Evolutionary conservation across 2,329 filamentous ascomycete genomes (phyloP), one percentile per base, ranked within the genome.

Genomic region (Pseudocercospora musae): DNA sequence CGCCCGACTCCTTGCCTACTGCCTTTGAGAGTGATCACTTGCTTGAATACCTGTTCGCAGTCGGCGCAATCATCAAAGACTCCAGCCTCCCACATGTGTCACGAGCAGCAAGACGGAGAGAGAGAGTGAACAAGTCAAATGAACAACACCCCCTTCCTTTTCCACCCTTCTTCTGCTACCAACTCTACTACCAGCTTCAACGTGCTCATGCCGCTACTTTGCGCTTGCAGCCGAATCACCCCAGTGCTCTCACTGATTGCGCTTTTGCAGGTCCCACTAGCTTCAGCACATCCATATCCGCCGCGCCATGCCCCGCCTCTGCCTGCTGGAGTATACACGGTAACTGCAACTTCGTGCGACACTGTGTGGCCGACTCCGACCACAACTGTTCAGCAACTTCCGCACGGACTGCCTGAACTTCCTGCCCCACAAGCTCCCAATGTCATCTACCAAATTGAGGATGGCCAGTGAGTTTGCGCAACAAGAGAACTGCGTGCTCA

Each of bases 191-290:
- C 66, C 54, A 66, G 63, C 60, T 27, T 59, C 58, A 20, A 46
- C 29, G 53, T 65, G 53, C 37, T 52, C 37, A 71, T 71, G 69
- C 60, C 53, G 58, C 61, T 33, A 54, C 55, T 52, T 58, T 61
- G 54, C 25, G 59, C 23, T 58, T 61, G 60, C 61, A 59, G 57
- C 9, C 52, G 61, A 58, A 67, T 65, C 58, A 59, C 58, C 46
- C 60, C 64, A 60, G 49, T 69, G 25, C 66, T 73, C 52, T 64
- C 68, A 59, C 69, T 74, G 66, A 72, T 72, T 57, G 64, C 60
- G 40, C 57, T 68, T 52, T 50, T 62, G 59, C 71, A 73, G 68
- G 65, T 69, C 21, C 63, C 67, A 49, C 56, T 60, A 29, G 69
- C 64, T 53, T 67, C 59, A 21, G 70, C 70, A 54, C 65, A 66